phyloP scores from a whole-genome alignment of 768 basidiomycete genomes.

The Hygrophorus pudorinus region DNA sequence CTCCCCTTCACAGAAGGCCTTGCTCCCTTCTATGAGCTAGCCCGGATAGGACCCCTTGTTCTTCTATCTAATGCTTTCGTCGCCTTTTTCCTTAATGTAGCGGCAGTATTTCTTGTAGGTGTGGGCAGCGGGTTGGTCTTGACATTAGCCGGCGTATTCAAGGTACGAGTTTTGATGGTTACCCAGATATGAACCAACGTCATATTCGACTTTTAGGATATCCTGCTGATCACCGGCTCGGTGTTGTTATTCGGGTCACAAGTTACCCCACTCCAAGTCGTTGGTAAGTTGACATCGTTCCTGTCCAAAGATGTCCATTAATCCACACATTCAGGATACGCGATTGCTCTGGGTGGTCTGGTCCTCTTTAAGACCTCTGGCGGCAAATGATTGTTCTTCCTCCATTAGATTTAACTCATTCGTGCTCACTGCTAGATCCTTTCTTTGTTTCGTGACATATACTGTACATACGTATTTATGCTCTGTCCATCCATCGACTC shows the following conservation, averaged over 20 bases:
- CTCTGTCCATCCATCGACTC: too few relatives aligned
- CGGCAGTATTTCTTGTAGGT: slow-evolving; percentile 90
- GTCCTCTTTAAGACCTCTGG: slow-evolving; percentile 76
- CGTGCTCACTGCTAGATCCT: background rate
- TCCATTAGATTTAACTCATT: background rate
- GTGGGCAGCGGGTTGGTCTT: slow-evolving; percentile 81
- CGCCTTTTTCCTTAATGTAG: slow-evolving; percentile 85
- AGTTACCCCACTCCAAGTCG: slow-evolving; percentile 76
- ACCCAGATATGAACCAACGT: background rate
- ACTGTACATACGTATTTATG: too few relatives aligned
- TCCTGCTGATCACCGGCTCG: slow-evolving; percentile 86
- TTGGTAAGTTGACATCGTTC: slow-evolving; percentile 38
- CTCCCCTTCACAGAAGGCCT: slow-evolving; percentile 91
- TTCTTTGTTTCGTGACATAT: too few relatives aligned
- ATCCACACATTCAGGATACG: slow-evolving; percentile 46
- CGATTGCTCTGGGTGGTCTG: slow-evolving; percentile 77
- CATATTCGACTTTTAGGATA: slow-evolving; percentile 48
- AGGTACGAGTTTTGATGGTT: slow-evolving; percentile 36
- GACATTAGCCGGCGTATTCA: slow-evolving; percentile 91
- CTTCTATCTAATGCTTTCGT: slow-evolving; percentile 75
- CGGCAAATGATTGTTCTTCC: slow-evolving; percentile 32
- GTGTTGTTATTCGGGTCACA: slow-evolving; percentile 75
- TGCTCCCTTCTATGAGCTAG: slow-evolving; percentile 70
- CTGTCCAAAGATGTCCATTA: slow-evolving; percentile 1
- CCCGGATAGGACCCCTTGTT: slow-evolving; percentile 50